Evolutionary conservation across 2,329 filamentous ascomycete species (phyloP).

Genomic region (Aspergillus brunneoviolaceus): DNA sequence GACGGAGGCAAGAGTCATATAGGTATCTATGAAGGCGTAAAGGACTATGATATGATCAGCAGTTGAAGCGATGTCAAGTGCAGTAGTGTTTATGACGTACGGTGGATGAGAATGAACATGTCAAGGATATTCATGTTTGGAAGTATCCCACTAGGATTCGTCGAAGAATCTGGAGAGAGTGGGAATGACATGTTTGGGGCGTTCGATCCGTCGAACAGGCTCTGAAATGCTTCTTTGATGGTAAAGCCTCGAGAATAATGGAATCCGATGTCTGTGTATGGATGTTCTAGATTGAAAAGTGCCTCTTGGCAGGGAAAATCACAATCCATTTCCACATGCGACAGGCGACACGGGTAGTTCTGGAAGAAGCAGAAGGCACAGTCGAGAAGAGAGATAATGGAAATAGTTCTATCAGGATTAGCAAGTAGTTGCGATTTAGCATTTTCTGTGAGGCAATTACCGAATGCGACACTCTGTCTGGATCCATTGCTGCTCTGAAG

Average conservation of each 20-base stretch:
- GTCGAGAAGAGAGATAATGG: slow-evolving; percentile 43
- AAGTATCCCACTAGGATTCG: slow-evolving; percentile 10
- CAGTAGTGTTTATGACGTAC: slow-evolving; percentile 24
- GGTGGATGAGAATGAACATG: slow-evolving; percentile 46
- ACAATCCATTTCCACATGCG: slow-evolving; percentile 42
- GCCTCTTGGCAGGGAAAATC: slow-evolving; percentile 46
- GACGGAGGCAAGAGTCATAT: slow-evolving; percentile 38
- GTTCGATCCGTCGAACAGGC: slow-evolving; percentile 35
- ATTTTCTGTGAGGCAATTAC: slow-evolving; percentile 21
- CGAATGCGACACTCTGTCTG: slow-evolving; percentile 46
- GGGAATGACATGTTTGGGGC: slow-evolving; percentile 13
- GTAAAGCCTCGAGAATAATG: slow-evolving; percentile 37
- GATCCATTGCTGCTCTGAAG: slow-evolving; percentile 44
- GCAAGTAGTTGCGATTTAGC: neutral
- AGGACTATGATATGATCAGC: slow-evolving; percentile 29
- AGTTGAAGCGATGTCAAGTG: no score
- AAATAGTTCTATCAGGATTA: slow-evolving; percentile 36
- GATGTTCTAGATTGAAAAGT: slow-evolving; percentile 42
- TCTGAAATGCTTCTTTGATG: slow-evolving; percentile 41
- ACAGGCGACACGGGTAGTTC: slow-evolving; percentile 46
- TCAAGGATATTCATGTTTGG: slow-evolving; percentile 37
- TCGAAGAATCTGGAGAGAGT: neutral
- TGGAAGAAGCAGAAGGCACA: slow-evolving; percentile 48
- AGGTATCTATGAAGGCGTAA: slow-evolving; percentile 43
- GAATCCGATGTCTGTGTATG: slow-evolving; percentile 44